These are phyloP conservation scores for Sporothrix schenckii DNA, from an alignment of 2,329 filamentous ascomycete genomes.

Conservation along the genomic window DNA sequence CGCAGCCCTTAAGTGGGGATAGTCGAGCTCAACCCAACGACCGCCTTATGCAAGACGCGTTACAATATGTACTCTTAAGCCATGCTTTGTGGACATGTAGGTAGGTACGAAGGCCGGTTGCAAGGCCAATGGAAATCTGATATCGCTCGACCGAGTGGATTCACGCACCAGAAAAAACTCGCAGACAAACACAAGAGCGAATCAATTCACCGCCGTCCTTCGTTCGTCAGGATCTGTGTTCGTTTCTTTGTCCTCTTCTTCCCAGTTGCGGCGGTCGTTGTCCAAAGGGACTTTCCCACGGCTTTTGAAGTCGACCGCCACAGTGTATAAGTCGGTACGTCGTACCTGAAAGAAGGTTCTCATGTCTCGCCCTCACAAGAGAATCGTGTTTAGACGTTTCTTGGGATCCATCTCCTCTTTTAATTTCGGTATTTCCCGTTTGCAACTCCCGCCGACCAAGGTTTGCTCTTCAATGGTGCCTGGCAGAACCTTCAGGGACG, in stretches of 20 bases:
- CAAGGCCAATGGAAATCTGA: background rate
- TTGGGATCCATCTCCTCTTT: background rate
- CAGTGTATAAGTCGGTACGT: too few species aligned
- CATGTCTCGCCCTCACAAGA: background rate
- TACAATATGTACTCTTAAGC: background rate
- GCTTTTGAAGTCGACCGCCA: too few species aligned
- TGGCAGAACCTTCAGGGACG: background rate
- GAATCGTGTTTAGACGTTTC: background rate
- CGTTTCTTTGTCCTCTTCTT: too few species aligned
- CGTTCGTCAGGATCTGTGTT: background rate
- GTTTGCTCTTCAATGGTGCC: background rate
- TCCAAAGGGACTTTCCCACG: too few species aligned
- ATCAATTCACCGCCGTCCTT: too few species aligned
- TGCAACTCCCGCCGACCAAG: constrained; percentile 3
- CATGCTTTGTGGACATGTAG: background rate
- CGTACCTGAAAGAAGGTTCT: background rate
- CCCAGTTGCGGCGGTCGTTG: too few species aligned
- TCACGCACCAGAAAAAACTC: background rate
- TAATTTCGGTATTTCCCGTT: constrained; percentile 4
- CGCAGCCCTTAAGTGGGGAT: background rate
- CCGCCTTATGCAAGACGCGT: background rate
- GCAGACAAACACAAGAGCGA: background rate
- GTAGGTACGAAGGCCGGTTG: background rate
- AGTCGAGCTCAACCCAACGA: background rate
- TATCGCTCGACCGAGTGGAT: constrained; percentile 1